phyloP scores from a whole-genome alignment of 1,284 basidiomycete genomes.

The Apiotrichum sp. region DNA sequence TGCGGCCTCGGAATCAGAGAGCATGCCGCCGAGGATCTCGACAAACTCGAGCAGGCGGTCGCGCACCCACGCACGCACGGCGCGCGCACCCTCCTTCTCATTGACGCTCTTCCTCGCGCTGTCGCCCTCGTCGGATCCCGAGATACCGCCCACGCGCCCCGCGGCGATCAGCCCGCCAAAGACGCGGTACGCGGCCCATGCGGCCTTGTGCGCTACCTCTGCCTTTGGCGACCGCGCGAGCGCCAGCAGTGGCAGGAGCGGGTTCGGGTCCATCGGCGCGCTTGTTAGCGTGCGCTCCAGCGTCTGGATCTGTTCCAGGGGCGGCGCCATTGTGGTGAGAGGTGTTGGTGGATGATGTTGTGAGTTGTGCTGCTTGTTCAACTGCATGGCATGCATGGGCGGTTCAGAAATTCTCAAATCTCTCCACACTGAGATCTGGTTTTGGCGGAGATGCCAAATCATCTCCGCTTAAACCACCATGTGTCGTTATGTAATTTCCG shows the following conservation, averaged over 20 bases:
- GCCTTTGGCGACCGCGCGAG: constrained; percentile 49
- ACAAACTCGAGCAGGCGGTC: constrained; percentile 63
- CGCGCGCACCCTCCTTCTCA: constrained; percentile 53
- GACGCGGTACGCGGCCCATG: constrained; percentile 75
- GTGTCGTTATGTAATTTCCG: too few species aligned
- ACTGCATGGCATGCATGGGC: too few species aligned
- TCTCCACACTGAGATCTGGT: too few species aligned
- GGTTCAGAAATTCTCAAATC: too few species aligned
- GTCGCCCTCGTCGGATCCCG: not conserved
- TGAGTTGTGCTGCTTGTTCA: too few species aligned
- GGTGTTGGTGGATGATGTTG: too few species aligned
- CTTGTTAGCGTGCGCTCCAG: constrained; percentile 32
- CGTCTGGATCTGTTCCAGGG: constrained; percentile 20
- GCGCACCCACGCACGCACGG: constrained; percentile 69
- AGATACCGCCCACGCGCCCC: constrained; percentile 53
- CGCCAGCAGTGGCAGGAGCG: constrained; percentile 67
- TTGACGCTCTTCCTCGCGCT: constrained; percentile 14
- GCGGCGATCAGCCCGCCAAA: constrained; percentile 63
- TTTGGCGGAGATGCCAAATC: too few species aligned
- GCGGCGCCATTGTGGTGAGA: constrained; percentile 1
- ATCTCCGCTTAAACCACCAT: too few species aligned
- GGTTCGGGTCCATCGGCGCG: constrained; percentile 61
- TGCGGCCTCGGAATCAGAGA: constrained; percentile 65
- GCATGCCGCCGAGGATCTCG: constrained; percentile 59
- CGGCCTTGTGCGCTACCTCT: constrained; percentile 61